Conservation (phyloP, 2,329 filamentous ascomycete species). For the Alternaria sp. region DNA sequence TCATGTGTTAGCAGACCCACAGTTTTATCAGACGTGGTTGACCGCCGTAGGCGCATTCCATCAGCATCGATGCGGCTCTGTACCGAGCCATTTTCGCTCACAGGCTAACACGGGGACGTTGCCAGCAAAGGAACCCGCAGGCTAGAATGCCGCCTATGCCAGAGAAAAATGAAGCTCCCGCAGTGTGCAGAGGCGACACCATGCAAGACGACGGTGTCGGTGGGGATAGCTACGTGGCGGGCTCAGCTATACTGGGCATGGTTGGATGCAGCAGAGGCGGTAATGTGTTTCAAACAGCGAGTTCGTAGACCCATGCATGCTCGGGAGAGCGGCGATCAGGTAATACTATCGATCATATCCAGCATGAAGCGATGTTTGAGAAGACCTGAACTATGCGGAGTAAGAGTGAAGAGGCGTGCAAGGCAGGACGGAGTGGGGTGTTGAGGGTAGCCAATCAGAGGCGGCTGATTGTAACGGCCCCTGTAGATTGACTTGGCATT, state of each 20-base stretch:
- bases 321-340: slow-evolving; percentile 10
- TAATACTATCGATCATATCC: neutral
- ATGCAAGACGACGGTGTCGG: slow-evolving; percentile 12
- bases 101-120: slow-evolving; percentile 6
- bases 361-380: slow-evolving; percentile 1
- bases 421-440: slow-evolving; percentile 4
- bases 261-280: slow-evolving; percentile 9
- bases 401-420: neutral
- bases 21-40: slow-evolving; percentile 17
- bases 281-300: slow-evolving; percentile 8
- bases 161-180: slow-evolving; percentile 13
- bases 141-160: slow-evolving; percentile 1
- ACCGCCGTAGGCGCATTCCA: slow-evolving; percentile 13
- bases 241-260: slow-evolving; percentile 16
- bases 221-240: slow-evolving; percentile 19
- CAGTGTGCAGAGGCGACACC: slow-evolving; percentile 5
- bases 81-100: slow-evolving; percentile 9
- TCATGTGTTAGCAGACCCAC: slow-evolving; percentile 17
- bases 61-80: slow-evolving; percentile 9
- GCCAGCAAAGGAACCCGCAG: slow-evolving; percentile 17
- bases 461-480: slow-evolving; percentile 24
- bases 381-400: slow-evolving; percentile 4
- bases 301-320: slow-evolving; percentile 7
- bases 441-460: slow-evolving; percentile 16
- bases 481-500: slow-evolving; percentile 16